Conservation (phyloP, 352 stramenopile species). For the Poterioochromonas sp. region DNA sequence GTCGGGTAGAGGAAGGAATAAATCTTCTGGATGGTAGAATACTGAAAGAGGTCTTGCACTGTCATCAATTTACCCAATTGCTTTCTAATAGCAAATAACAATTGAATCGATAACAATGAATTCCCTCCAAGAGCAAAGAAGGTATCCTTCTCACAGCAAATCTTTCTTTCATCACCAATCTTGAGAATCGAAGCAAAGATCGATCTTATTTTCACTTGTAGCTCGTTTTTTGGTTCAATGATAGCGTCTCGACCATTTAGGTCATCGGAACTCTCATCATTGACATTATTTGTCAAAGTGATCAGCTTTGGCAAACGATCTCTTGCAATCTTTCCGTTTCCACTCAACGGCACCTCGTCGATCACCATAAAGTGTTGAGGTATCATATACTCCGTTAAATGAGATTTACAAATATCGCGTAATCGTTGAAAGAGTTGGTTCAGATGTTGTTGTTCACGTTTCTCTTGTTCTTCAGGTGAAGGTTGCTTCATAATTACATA, state of each 20-base stretch:
- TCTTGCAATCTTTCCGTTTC: slow-evolving; percentile 62
- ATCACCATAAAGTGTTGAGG: slow-evolving; percentile 51
- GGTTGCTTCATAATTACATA: slow-evolving; percentile 49
- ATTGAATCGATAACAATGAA: slow-evolving; percentile 12
- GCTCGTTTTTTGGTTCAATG: background rate
- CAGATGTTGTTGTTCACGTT: background rate
- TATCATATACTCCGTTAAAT: slow-evolving; percentile 59
- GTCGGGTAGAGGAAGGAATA: no score
- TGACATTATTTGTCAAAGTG: slow-evolving; percentile 39
- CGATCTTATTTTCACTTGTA: background rate
- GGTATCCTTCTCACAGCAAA: background rate
- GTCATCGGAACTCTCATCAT: background rate
- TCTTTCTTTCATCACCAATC: background rate
- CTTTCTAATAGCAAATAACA: background rate
- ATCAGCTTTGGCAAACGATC: slow-evolving; percentile 43
- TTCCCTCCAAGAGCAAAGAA: slow-evolving; percentile 23
- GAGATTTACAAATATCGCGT: slow-evolving; percentile 39
- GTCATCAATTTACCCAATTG: background rate
- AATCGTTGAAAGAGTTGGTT: slow-evolving; percentile 37
- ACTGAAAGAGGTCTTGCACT: slow-evolving; percentile 13
- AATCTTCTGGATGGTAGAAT: no score
- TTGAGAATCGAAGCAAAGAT: background rate
- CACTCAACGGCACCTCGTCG: slow-evolving; percentile 52
- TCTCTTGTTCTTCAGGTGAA: background rate
- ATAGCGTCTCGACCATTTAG: background rate